phyloP scores from a whole-genome alignment of 768 basidiomycete species.

The Rhodosporidiobolus sp. region DNA sequence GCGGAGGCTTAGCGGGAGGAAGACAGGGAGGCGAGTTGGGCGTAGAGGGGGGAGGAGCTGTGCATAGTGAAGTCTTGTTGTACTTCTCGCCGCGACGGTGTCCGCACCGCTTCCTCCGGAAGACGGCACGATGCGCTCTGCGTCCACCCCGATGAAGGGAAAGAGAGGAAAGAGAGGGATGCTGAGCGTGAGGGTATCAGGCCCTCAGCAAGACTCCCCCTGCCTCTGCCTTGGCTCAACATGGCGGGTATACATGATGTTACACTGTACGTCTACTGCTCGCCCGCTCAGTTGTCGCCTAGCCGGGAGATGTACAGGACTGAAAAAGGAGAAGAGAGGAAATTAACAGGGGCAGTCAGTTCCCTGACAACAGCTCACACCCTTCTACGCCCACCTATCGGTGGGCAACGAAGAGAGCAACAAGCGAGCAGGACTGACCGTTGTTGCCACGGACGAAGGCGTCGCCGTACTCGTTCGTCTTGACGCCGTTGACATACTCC shows the following conservation, averaged over 20 bases:
- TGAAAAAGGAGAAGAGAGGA: slow-evolving; percentile 45
- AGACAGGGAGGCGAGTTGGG: neutral
- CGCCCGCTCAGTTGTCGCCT: neutral
- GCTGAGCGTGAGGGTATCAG: neutral
- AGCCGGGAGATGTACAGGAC: slow-evolving; percentile 68
- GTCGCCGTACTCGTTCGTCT: slow-evolving; percentile 79
- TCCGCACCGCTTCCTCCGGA: too few relatives aligned
- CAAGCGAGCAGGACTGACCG: slow-evolving; percentile 59
- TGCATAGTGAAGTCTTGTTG: neutral
- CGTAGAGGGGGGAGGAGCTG: neutral
- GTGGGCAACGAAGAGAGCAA: too few relatives aligned
- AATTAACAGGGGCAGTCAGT: neutral
- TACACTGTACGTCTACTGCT: neutral
- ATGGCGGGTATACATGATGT: neutral
- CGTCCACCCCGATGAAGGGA: neutral
- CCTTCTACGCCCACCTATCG: too few relatives aligned
- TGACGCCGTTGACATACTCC: slow-evolving; percentile 87
- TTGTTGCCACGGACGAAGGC: slow-evolving; percentile 94
- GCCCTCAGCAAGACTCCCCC: too few relatives aligned
- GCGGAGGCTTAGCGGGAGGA: neutral
- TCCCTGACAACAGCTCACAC: too few relatives aligned
- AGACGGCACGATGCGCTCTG: too few relatives aligned
- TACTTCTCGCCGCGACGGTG: neutral
- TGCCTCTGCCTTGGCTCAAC: too few relatives aligned
- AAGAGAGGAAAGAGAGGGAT: neutral